Evolutionary conservation across 2,329 filamentous ascomycete species (phyloP), one percentile per base, ranked within the genome.

Genomic region (Colletotrichum sojae): DNA sequence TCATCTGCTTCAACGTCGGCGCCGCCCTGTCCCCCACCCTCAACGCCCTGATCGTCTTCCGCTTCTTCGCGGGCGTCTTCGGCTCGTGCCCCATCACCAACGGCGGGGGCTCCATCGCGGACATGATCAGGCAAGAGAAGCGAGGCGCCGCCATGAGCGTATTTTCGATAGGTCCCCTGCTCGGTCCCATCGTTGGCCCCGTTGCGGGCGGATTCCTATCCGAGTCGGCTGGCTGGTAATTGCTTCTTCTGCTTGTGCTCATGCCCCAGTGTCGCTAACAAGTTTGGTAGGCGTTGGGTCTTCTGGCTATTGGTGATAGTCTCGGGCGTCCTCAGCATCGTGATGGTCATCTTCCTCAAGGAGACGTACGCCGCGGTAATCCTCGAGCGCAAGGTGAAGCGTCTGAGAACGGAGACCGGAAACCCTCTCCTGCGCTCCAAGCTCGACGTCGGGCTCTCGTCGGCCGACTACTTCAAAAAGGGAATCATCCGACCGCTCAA

Each of bases 101-200:
- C 72, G 91, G 90, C 8, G 89, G 89, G 40, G 90, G 90, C 20
- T 88, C 88, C 2, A 89, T 93, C 40, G 87, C 89, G 36, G 91
- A 93, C 75, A 83, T 93, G 78, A 84, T 92, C 31, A 75, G 77
- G 0, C 84, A 85, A 55, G 86, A 90, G 73, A 83, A 88, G 72
- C 84, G 90, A 45, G 89, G 87, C 51, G 12, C 79, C 4, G 87
- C 87, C 60, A 90, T 91, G 87, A 82, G 84, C 1, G 79, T 75
- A 10, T 86, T 82, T 63, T 77, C 78, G 39, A 76, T 85, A 22
- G 83, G 83, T 0, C 82, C 83, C 10, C 75, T 86, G 1, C 72
- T 86, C 1, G 85, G 85, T 0, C 84, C 84, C 15, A 81, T 84
- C 58, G 73, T 86, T 53, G 84, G 84, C 0, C 84, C 84, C 8